Conservation (phyloP, 768 basidiomycete species). For the Suillus brevipes region DNA sequence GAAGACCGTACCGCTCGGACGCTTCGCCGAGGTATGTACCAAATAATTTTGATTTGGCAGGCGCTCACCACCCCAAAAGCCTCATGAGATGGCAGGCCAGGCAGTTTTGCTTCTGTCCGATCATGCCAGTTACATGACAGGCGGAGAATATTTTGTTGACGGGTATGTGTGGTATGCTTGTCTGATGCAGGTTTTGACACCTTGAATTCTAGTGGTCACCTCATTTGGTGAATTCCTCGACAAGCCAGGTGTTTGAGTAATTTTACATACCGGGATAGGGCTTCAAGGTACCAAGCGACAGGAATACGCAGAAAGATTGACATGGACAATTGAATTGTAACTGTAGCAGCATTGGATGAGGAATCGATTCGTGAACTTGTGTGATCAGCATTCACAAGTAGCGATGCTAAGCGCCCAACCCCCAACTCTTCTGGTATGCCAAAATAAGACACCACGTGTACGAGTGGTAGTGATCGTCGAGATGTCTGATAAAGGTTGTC, state of each 20-base stretch:
- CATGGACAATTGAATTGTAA: neutral
- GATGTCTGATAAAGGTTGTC: neutral
- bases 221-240: conserved; percentile 26
- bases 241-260: neutral
- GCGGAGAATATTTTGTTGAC: conserved; percentile 56
- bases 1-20: conserved; percentile 49
- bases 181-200: neutral
- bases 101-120: conserved; percentile 54
- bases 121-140: conserved; percentile 57
- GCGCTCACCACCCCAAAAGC: conserved; percentile 31
- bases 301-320: neutral
- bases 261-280: neutral
- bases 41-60: neutral
- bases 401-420: neutral
- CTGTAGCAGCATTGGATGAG: neutral
- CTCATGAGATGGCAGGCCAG: conserved; percentile 58
- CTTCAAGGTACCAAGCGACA: neutral
- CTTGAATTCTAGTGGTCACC: conserved; percentile 24
- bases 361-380: neutral
- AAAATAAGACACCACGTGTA: neutral
- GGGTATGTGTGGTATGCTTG: conserved; percentile 41
- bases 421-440: neutral
- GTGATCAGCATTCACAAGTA: neutral
- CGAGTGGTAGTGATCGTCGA: neutral
- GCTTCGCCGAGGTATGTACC: conserved; percentile 53